Conservation (phyloP, 106 monocot species). For the Dioscorea dumetorum region DNA sequence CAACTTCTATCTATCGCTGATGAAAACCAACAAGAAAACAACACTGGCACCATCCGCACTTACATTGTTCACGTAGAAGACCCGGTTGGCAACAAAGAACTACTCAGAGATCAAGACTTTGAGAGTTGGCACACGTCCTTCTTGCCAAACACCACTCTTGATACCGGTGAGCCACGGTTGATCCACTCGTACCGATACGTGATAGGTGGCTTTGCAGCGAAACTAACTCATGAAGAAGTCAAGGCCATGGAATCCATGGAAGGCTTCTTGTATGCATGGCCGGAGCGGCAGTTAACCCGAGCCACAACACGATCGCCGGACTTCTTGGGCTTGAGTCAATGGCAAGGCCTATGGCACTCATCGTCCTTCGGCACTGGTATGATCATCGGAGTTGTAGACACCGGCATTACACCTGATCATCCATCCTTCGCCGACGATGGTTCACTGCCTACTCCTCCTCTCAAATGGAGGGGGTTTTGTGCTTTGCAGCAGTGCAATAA, state of each 20-base stretch:
- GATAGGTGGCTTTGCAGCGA: neutral
- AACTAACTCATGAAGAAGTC: neutral
- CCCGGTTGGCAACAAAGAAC: too few relatives aligned
- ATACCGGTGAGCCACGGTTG: neutral
- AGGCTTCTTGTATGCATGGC: neutral
- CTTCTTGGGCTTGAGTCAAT: neutral
- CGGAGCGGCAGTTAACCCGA: neutral
- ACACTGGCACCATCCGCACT: too few relatives aligned
- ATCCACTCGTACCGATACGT: neutral
- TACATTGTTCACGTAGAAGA: too few relatives aligned
- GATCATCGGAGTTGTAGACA: neutral
- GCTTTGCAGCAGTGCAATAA: neutral
- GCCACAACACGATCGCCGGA: neutral
- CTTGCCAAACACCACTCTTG: too few relatives aligned
- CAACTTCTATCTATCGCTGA: too few relatives aligned
- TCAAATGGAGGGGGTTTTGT: neutral
- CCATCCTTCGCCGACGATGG: neutral
- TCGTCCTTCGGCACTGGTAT: neutral
- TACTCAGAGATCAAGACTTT: too few relatives aligned
- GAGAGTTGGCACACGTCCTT: too few relatives aligned
- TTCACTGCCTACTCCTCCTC: neutral
- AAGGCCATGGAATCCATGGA: neutral
- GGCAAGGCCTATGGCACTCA: neutral
- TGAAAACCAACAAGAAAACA: too few relatives aligned
- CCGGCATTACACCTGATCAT: neutral